Percentiles rank a stretch among this genome's conserved stretches.
Evolutionary conservation across 768 basidiomycete species (phyloP).

Genomic region (Myochromella boudieri): DNA sequence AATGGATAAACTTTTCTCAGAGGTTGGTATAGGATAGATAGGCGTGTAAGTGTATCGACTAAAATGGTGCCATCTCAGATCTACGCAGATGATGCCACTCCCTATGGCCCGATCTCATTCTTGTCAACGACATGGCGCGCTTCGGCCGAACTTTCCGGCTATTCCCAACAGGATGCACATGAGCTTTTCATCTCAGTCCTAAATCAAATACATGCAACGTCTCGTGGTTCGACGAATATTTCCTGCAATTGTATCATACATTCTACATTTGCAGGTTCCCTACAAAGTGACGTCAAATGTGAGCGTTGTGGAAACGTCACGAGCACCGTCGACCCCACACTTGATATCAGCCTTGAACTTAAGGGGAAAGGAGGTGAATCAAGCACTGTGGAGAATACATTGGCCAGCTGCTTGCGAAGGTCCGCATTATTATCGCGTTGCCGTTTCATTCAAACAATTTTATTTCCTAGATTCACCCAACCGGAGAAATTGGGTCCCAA

Average conservation of each 20-base stretch:
- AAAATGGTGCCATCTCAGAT: constrained; percentile 33
- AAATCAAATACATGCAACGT: constrained; percentile 84
- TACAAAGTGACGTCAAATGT: constrained; percentile 90
- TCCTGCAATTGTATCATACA: constrained; percentile 92
- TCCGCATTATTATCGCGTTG: constrained; percentile 30
- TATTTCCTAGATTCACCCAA: constrained; percentile 67
- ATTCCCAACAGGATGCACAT: constrained; percentile 94
- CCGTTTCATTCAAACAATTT: neutral
- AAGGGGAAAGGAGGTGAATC: constrained; percentile 49
- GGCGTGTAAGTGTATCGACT: neutral
- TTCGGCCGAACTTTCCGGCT: constrained; percentile 81
- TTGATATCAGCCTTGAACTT: constrained; percentile 89
- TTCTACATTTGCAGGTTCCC: constrained; percentile 80
- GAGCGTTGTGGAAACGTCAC: constrained; percentile 80
- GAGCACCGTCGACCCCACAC: constrained; percentile 82
- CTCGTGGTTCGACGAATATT: constrained; percentile 70
- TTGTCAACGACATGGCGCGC: constrained; percentile 82
- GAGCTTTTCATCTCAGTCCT: constrained; percentile 82
- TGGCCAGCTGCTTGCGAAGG: constrained; percentile 77
- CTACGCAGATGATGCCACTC: constrained; percentile 54
- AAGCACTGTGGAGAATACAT: constrained; percentile 55
- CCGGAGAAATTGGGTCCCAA: constrained; percentile 81
- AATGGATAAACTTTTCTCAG: constrained; percentile 84
- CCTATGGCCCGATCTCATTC: constrained; percentile 82
- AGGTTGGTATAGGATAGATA: constrained; percentile 41